Percentiles rank a stretch among this genome's conserved stretches.
Conservation (phyloP, 176 grass and related monocot species). For the Aegilops tauschii region DNA sequence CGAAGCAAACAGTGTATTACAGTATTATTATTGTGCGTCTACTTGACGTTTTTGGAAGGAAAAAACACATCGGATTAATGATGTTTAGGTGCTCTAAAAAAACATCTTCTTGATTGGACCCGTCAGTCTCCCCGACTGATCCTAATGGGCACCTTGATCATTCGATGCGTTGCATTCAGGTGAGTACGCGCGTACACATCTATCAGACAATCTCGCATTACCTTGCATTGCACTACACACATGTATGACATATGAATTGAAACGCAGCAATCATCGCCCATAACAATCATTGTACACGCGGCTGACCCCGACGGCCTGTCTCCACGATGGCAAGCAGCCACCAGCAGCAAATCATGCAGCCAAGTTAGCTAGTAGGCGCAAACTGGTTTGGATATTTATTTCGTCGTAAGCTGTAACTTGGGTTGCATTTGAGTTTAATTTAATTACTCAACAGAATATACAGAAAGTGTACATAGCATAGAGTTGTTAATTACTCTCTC, state of each 20-base stretch:
- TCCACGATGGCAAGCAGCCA: conserved; percentile 28
- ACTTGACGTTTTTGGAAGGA: neutral
- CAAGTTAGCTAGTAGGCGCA: neutral
- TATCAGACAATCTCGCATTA: neutral
- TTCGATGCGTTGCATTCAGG: neutral
- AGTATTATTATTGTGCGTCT: neutral
- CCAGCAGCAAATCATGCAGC: neutral
- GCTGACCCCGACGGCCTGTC: conserved; percentile 34
- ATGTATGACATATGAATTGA: neutral
- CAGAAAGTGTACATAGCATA: neutral
- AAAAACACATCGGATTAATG: neutral
- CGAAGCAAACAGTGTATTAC: no score
- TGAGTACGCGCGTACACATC: neutral
- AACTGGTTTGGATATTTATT: neutral
- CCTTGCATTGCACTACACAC: conserved; percentile 47
- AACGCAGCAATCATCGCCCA: conserved; percentile 10
- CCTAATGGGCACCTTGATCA: neutral
- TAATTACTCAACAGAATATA: neutral
- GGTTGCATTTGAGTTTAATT: neutral
- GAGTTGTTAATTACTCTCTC: neutral
- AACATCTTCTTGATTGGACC: neutral
- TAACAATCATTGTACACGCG: conserved; percentile 1
- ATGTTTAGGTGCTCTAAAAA: neutral
- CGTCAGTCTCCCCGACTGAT: neutral
- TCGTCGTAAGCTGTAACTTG: neutral